phyloP scores from a whole-genome alignment of 345 rosid species.

The Sisymbrium irio region DNA sequence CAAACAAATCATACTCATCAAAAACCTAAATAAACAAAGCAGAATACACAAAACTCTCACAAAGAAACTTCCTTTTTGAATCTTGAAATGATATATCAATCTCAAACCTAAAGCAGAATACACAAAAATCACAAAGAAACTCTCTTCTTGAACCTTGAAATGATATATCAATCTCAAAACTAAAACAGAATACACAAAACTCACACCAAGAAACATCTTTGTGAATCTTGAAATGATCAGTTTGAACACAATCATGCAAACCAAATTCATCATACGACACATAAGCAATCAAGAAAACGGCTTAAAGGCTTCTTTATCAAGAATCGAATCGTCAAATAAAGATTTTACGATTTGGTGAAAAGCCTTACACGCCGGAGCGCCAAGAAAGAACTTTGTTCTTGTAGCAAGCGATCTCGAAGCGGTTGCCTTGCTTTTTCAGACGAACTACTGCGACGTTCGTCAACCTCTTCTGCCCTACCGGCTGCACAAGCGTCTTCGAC shows the following conservation, averaged over 20 bases:
- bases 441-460: conserved; percentile 96
- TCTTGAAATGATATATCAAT: too few species aligned
- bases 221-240: not conserved
- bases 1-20: not conserved
- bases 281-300: not conserved
- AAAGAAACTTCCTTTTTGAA: too few species aligned
- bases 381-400: conserved; percentile 98
- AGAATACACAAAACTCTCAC: too few species aligned
- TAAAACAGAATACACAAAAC: too few species aligned
- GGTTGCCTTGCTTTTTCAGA: conserved; percentile 76
- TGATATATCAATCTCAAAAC: too few species aligned
- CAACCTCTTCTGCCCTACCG: conserved; percentile 89
- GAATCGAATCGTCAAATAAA: not conserved
- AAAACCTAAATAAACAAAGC: too few species aligned
- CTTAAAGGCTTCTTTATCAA: not conserved
- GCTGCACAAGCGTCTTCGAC: conserved; percentile 85
- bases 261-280: not conserved
- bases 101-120: too few species aligned
- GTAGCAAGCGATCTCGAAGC: conserved; percentile 98
- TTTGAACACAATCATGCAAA: not conserved
- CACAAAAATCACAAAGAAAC: too few species aligned
- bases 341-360: not conserved
- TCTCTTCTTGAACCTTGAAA: too few species aligned
- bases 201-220: too few species aligned
- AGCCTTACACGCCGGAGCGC: conserved; percentile 91